phyloP scores from a whole-genome alignment of 176 grass and related monocot species.

The Carex parvula region DNA sequence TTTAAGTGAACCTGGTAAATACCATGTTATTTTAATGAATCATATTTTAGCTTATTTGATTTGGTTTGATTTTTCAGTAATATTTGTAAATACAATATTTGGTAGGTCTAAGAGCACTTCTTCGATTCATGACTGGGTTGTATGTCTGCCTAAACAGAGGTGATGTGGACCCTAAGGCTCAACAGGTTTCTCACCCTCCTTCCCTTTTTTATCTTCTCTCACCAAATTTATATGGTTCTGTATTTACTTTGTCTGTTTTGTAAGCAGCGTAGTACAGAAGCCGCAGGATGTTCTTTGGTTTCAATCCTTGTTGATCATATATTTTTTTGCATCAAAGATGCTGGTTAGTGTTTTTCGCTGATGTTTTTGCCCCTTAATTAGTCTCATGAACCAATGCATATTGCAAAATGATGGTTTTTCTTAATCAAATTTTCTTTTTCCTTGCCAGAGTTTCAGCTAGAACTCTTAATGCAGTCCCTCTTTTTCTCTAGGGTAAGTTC shows the following conservation, averaged over 20 bases:
- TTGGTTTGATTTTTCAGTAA: conserved; percentile 19
- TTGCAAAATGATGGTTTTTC: conserved; percentile 15
- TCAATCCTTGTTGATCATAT: conserved; percentile 97
- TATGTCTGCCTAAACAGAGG: conserved; percentile 92
- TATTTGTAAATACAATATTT: conserved; percentile 22
- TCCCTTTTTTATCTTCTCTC: not conserved
- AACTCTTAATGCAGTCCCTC: conserved; percentile 95
- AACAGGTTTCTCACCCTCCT: conserved; percentile 55
- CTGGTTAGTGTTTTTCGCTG: conserved; percentile 48
- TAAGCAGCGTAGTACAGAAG: conserved; percentile 61
- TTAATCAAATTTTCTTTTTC: conserved; percentile 35
- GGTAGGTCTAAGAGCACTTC: conserved; percentile 84
- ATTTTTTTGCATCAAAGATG: conserved; percentile 98
- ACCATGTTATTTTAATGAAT: not conserved
- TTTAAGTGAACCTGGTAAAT: conserved; percentile 95
- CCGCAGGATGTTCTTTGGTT: conserved; percentile 93
- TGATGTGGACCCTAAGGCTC: conserved; percentile 79
- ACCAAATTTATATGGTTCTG: not conserved
- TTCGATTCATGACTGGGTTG: conserved; percentile 94
- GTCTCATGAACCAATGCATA: conserved; percentile 1
- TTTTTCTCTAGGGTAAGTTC: conserved; percentile 88
- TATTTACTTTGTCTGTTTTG: conserved; percentile 25
- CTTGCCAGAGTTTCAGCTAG: conserved; percentile 90
- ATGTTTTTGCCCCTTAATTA: conserved; percentile 1
- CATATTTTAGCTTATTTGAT: conserved; percentile 26